Evolutionary conservation across 1,284 basidiomycete genomes (phyloP).

Genomic region (Coniferiporia weirii): DNA sequence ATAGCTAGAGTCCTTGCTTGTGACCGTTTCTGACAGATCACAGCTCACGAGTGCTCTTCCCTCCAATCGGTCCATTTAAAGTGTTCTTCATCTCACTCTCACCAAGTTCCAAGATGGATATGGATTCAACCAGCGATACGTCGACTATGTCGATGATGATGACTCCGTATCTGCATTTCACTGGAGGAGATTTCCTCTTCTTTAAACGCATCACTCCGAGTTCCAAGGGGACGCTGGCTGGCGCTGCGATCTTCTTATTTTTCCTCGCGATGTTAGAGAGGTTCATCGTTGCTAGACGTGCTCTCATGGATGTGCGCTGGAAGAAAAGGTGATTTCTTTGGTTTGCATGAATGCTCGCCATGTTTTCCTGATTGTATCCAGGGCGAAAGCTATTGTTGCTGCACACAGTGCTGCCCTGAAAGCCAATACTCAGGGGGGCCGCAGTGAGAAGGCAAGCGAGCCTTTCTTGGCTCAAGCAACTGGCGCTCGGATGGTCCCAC

Average conservation of each 20-base stretch:
- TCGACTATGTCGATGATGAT: constrained; percentile 33
- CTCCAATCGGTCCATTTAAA: no score
- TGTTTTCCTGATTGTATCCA: neutral
- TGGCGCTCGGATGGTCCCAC: constrained; percentile 36
- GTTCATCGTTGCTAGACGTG: constrained; percentile 53
- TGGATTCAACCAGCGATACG: constrained; percentile 19
- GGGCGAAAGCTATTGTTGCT: constrained; percentile 9
- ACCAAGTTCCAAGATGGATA: constrained; percentile 16
- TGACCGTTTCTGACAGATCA: neutral
- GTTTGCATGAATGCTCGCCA: constrained; percentile 1
- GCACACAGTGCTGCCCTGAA: constrained; percentile 1
- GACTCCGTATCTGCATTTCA: constrained; percentile 65
- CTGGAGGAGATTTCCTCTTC: constrained; percentile 54
- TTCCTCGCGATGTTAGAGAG: constrained; percentile 64
- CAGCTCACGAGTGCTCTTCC: neutral
- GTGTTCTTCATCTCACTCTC: neutral
- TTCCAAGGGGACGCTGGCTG: constrained; percentile 62
- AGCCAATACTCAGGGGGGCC: neutral
- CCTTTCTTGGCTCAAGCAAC: neutral
- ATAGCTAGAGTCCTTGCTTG: no score
- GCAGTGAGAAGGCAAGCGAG: neutral
- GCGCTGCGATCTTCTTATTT: constrained; percentile 68
- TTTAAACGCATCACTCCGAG: constrained; percentile 67
- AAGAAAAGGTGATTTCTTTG: constrained; percentile 39
- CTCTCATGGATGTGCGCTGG: constrained; percentile 54